Evolutionary conservation across 1,284 basidiomycete genomes (phyloP).

Genomic region (Heterobasidion parviporum): DNA sequence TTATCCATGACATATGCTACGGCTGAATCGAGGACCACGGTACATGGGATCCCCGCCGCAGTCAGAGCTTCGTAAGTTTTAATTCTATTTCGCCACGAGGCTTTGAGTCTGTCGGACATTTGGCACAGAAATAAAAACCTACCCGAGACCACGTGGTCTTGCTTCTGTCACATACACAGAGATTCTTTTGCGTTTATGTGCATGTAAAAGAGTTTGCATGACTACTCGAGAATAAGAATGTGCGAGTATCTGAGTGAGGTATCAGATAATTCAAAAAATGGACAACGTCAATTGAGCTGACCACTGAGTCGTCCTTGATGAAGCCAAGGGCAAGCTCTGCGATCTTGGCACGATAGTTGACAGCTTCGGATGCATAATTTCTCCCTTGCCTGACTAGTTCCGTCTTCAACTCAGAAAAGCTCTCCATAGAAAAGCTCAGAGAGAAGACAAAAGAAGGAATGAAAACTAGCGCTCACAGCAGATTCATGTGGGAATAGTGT

Average conservation of each 20-base stretch:
- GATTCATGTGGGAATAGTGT: slow-evolving; percentile 81
- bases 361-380: slow-evolving; percentile 71
- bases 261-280: background rate
- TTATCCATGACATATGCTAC: slow-evolving; percentile 97
- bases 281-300: slow-evolving; percentile 28
- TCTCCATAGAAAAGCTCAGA: slow-evolving; percentile 32
- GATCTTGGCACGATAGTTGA: slow-evolving; percentile 85
- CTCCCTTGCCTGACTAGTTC: slow-evolving; percentile 75
- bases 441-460: slow-evolving; percentile 7
- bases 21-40: slow-evolving; percentile 91
- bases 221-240: slow-evolving; percentile 97
- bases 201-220: slow-evolving; percentile 84
- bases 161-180: slow-evolving; percentile 98
- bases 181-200: slow-evolving; percentile 87
- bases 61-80: slow-evolving; percentile 83
- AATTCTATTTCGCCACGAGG: slow-evolving; percentile 41
- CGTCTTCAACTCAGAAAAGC: slow-evolving; percentile 74
- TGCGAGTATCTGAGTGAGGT: slow-evolving; percentile 69
- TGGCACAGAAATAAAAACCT: slow-evolving; percentile 18
- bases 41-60: slow-evolving; percentile 86
- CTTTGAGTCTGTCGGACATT: background rate
- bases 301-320: slow-evolving; percentile 90
- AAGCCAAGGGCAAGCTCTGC: slow-evolving; percentile 86
- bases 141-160: slow-evolving; percentile 79
- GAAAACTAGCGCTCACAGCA: slow-evolving; percentile 40